A percentile compares a stretch with the other conserved stretches of the same genome.
phyloP scores from a whole-genome alignment of 805 yeast species.

The Hanseniaspora nectarophila region DNA sequence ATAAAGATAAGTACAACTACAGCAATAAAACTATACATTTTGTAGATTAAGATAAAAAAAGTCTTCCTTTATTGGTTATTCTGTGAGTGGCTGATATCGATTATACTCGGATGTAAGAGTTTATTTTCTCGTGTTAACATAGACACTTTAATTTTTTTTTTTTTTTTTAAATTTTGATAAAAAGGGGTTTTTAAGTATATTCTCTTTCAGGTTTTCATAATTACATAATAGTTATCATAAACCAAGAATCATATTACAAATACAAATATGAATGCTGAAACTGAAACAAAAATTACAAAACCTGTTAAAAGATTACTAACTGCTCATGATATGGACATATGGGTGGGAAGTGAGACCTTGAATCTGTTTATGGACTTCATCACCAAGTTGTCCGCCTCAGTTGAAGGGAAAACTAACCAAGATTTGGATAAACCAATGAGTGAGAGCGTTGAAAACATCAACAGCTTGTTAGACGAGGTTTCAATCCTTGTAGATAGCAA shows the following conservation, averaged over 20 bases:
- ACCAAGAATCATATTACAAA: too few species aligned
- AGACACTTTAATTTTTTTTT: too few species aligned
- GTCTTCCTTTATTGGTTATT: too few species aligned
- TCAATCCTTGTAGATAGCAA: constrained; percentile 35
- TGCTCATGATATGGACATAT: constrained; percentile 47
- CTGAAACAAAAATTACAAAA: constrained; percentile 4
- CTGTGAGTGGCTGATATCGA: neutral
- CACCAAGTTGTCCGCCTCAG: constrained; percentile 46
- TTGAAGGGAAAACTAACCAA: constrained; percentile 47
- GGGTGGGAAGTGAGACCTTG: constrained; percentile 44
- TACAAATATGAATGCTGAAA: neutral
- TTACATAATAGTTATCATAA: too few species aligned
- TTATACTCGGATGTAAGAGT: neutral
- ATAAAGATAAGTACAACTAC: constrained; percentile 42
- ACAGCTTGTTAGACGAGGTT: constrained; percentile 38
- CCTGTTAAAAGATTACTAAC: constrained; percentile 42
- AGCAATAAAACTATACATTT: constrained; percentile 22
- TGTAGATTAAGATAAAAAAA: constrained; percentile 23
- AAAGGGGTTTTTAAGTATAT: too few species aligned
- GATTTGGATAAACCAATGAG: constrained; percentile 34
- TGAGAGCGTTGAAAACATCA: constrained; percentile 26
- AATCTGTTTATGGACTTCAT: constrained; percentile 44
- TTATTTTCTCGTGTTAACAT: neutral
- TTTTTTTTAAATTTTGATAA: too few species aligned
- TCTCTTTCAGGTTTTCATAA: too few species aligned